Percentiles rank a stretch among this genome's conserved stretches.
phyloP scores from a whole-genome alignment of 2,329 filamentous ascomycete species.

The Penicillium sp. region DNA sequence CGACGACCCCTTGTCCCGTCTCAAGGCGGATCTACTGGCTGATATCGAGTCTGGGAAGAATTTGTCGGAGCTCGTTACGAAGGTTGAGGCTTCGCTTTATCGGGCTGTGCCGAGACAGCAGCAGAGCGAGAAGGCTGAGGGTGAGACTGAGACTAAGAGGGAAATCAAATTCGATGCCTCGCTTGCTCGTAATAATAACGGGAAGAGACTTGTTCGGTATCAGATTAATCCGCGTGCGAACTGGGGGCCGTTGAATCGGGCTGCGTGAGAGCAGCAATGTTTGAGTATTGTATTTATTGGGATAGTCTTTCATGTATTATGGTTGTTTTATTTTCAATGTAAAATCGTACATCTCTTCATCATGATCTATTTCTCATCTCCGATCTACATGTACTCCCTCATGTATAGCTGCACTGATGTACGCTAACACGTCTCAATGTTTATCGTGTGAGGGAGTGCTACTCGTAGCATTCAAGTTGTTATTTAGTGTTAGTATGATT shows the following conservation, averaged over 20 bases:
- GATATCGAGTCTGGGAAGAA: conserved; percentile 39
- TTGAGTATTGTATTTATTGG: too few relatives aligned
- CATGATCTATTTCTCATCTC: too few relatives aligned
- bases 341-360: too few relatives aligned
- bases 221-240: conserved; percentile 88
- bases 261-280: too few relatives aligned
- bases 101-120: conserved; percentile 31
- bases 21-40: conserved; percentile 44
- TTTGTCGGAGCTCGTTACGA: conserved; percentile 44
- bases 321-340: too few relatives aligned
- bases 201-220: conserved; percentile 77
- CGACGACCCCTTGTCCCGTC: conserved; percentile 34
- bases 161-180: conserved; percentile 68
- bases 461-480: too few relatives aligned
- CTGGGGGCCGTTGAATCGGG: conserved; percentile 80
- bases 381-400: too few relatives aligned
- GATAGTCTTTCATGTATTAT: too few relatives aligned
- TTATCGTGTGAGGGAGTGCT: too few relatives aligned
- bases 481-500: too few relatives aligned
- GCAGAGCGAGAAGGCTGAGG: conserved; percentile 1
- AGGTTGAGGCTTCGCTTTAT: conserved; percentile 51
- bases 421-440: too few relatives aligned
- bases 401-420: too few relatives aligned
- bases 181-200: conserved; percentile 48
- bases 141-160: conserved; percentile 68